Conservation (phyloP, 306 rosid genomes). For the Trifolium dubium region DNA sequence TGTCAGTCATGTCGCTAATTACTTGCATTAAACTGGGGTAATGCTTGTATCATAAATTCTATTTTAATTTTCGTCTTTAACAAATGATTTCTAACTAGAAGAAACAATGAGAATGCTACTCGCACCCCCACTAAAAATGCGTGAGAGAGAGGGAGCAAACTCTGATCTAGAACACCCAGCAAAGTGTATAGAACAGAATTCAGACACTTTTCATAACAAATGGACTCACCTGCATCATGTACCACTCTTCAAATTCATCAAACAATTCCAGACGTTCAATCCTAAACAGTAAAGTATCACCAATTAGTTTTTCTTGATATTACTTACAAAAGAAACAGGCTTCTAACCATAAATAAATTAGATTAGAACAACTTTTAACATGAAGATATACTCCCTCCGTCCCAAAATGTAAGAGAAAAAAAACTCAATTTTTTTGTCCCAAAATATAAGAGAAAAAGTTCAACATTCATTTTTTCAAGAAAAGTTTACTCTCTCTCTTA, state of each 20-base stretch:
- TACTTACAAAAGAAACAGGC: constrained; percentile 37
- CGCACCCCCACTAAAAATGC: constrained; percentile 1
- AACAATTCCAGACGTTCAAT: constrained; percentile 93
- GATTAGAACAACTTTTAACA: constrained; percentile 27
- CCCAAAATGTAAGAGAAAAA: too few species aligned
- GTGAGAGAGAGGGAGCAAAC: not conserved
- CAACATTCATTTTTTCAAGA: too few species aligned
- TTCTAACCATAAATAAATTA: constrained; percentile 42
- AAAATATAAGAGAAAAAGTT: too few species aligned
- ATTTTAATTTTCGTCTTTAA: constrained; percentile 5
- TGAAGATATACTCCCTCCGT: too few species aligned
- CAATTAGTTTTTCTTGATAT: constrained; percentile 47
- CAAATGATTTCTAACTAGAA: not conserved
- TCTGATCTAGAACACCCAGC: constrained; percentile 34
- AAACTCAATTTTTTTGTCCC: too few species aligned
- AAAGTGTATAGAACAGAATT: constrained; percentile 26
- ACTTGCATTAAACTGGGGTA: constrained; percentile 28
- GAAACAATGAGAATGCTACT: constrained; percentile 23
- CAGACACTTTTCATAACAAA: constrained; percentile 28
- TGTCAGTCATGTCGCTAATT: constrained; percentile 25
- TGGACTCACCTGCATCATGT: constrained; percentile 94
- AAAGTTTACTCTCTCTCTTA: too few species aligned
- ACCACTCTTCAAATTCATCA: constrained; percentile 98
- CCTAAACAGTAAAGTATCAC: constrained; percentile 54
- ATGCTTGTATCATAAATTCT: constrained; percentile 5